phyloP scores from a whole-genome alignment of 2,329 filamentous ascomycete genomes.

The Cladosporium phlei region DNA sequence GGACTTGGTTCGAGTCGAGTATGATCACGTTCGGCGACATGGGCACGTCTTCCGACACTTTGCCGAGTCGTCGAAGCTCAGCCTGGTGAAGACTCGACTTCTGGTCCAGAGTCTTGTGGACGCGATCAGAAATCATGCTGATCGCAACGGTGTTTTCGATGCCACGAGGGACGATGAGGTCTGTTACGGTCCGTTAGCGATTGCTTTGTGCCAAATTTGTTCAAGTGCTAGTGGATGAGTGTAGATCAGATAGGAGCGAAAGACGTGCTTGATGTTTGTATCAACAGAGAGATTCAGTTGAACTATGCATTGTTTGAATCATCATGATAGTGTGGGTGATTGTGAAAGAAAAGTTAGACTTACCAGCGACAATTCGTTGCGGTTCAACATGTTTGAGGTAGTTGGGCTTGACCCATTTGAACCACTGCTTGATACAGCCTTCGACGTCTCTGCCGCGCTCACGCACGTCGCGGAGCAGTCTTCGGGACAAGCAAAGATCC shows the following conservation, averaged over 20 bases:
- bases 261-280: conserved; percentile 31
- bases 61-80: conserved; percentile 70
- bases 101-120: conserved; percentile 77
- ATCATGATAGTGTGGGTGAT: conserved; percentile 26
- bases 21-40: conserved; percentile 71
- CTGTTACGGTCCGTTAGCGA: conserved; percentile 37
- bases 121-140: conserved; percentile 88
- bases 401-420: conserved; percentile 91
- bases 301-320: conserved; percentile 38
- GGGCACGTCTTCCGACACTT: conserved; percentile 61
- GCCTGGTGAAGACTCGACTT: conserved; percentile 81
- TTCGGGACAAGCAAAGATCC: conserved; percentile 84
- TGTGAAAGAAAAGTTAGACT: conserved; percentile 22
- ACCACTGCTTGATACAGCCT: conserved; percentile 98
- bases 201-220: background rate
- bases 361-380: conserved; percentile 78
- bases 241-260: conserved; percentile 32
- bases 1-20: conserved; percentile 73
- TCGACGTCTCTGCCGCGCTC: conserved; percentile 88
- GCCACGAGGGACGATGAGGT: conserved; percentile 90
- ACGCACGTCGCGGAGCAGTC: conserved; percentile 84
- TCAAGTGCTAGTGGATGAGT: conserved; percentile 1
- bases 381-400: conserved; percentile 92
- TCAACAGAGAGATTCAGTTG: conserved; percentile 36
- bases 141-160: conserved; percentile 95